These are phyloP conservation scores for Coniochaeta ligniaria DNA, from an alignment of 2,329 filamentous ascomycete genomes.

Conservation along the genomic window DNA sequence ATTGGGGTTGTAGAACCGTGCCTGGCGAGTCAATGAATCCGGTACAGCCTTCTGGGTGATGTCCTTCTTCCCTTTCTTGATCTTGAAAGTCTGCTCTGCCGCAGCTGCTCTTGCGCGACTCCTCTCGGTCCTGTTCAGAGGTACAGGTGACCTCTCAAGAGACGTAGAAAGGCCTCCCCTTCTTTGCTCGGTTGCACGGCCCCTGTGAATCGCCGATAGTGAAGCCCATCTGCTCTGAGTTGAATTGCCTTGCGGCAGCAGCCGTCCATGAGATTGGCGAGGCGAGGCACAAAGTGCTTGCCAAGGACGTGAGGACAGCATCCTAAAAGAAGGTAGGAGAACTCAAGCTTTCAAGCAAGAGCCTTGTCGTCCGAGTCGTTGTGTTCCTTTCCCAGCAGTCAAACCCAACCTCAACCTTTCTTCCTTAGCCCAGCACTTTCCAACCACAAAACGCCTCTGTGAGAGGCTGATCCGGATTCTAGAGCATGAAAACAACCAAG, in stretches of 20 bases:
- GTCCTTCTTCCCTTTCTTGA: conserved; percentile 44
- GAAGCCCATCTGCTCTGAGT: neutral
- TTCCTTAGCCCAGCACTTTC: neutral
- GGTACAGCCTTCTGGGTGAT: conserved; percentile 32
- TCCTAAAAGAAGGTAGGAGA: neutral
- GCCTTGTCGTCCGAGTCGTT: too few relatives aligned
- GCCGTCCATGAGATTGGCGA: neutral
- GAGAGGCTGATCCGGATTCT: neutral
- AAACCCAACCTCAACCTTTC: neutral
- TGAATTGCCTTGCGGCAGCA: neutral
- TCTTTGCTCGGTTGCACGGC: neutral
- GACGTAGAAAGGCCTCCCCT: neutral
- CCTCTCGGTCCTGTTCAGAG: conserved; percentile 20
- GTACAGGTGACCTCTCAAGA: conserved; percentile 4
- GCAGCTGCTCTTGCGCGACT: conserved; percentile 15
- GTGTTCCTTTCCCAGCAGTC: too few relatives aligned
- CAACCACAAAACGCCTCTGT: neutral
- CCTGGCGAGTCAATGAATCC: conserved; percentile 37
- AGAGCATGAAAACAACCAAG: neutral
- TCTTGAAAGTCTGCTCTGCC: conserved; percentile 22
- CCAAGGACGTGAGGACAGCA: neutral
- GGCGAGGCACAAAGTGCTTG: neutral
- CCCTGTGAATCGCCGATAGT: neutral
- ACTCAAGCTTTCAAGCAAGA: neutral
- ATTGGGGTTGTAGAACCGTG: conserved; percentile 44